phyloP scores from a whole-genome alignment of 2,329 filamentous ascomycete genomes.

The Aspergillus udagawae region DNA sequence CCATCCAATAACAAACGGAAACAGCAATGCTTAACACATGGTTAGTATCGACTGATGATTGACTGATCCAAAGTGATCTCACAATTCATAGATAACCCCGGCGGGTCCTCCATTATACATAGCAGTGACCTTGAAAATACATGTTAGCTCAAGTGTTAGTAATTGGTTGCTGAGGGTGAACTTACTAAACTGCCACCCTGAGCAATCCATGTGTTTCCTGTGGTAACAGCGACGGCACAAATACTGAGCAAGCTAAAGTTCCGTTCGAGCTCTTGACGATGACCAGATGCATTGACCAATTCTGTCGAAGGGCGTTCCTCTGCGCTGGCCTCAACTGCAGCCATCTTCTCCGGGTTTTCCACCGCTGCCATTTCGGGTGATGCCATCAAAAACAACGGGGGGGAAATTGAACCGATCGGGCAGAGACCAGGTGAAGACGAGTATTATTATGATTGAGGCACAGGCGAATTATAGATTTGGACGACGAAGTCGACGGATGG shows the following conservation, averaged over 20 bases:
- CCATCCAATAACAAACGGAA: conserved; percentile 54
- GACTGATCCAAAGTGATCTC: conserved; percentile 6
- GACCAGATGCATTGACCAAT: conserved; percentile 60
- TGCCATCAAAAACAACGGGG: background rate
- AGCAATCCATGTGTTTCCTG: conserved; percentile 63
- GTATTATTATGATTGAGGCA: background rate
- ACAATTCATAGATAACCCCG: conserved; percentile 61
- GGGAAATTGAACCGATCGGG: background rate
- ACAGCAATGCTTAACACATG: conserved; percentile 34
- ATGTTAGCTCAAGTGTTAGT: background rate
- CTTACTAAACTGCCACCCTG: conserved; percentile 59
- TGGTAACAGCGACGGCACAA: conserved; percentile 57
- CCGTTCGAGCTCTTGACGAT: conserved; percentile 59
- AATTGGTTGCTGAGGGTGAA: conserved; percentile 10
- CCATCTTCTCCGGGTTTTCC: conserved; percentile 19
- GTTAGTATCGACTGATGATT: conserved; percentile 11
- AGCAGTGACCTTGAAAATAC: conserved; percentile 39
- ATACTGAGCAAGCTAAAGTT: conserved; percentile 60
- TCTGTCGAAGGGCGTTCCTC: conserved; percentile 32
- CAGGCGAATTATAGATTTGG: background rate
- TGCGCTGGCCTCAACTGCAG: conserved; percentile 18
- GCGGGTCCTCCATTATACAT: conserved; percentile 60
- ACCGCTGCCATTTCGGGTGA: conserved; percentile 13
- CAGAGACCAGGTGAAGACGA: background rate
- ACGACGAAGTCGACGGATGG: background rate